These are phyloP conservation scores for Achaetomium macrosporum DNA, from an alignment of 2,329 filamentous ascomycete genomes.

Conservation along the genomic window DNA sequence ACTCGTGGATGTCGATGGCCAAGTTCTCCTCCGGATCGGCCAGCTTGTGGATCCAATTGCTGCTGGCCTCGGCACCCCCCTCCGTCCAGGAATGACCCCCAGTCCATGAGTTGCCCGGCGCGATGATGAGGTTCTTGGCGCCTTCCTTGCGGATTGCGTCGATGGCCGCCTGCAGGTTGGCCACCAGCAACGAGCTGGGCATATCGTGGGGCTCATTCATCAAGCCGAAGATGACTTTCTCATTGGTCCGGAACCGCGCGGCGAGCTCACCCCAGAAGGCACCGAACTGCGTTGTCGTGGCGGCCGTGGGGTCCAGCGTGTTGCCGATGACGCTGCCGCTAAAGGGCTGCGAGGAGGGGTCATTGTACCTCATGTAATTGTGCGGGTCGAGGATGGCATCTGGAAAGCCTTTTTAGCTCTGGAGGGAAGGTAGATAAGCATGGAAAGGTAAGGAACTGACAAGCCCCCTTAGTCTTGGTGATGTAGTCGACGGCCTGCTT, in stretches of 20 bases:
- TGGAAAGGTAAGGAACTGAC: conserved; percentile 7
- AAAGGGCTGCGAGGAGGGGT: conserved; percentile 43
- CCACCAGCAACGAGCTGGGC: conserved; percentile 38
- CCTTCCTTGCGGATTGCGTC: conserved; percentile 38
- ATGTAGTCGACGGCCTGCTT: conserved; percentile 45
- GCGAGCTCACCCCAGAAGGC: conserved; percentile 46
- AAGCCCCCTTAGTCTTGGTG: conserved; percentile 40
- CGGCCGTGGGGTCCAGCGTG: conserved; percentile 37
- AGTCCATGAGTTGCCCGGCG: conserved; percentile 45
- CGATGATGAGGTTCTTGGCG: conserved; percentile 42
- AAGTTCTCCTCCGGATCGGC: conserved; percentile 43
- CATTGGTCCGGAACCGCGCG: conserved; percentile 38
- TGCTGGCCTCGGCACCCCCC: conserved; percentile 34
- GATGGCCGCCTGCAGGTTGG: conserved; percentile 44
- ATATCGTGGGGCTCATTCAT: conserved; percentile 50
- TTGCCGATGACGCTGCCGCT: conserved; percentile 46
- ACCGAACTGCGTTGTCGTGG: conserved; percentile 42
- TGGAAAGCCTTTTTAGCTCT: conserved; percentile 2
- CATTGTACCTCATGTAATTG: conserved; percentile 50
- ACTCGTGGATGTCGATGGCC: conserved; percentile 47
- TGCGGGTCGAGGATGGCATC: conserved; percentile 46
- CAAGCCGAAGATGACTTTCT: conserved; percentile 44
- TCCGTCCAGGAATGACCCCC: conserved; percentile 44
- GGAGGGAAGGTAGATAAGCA: not conserved
- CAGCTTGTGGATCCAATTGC: conserved; percentile 37